Percentiles rank a stretch among this genome's conserved stretches.
Evolutionary conservation across 2,329 filamentous ascomycete genomes (phyloP).

Genomic region (Teratosphaeria pseudoeucalypti): DNA sequence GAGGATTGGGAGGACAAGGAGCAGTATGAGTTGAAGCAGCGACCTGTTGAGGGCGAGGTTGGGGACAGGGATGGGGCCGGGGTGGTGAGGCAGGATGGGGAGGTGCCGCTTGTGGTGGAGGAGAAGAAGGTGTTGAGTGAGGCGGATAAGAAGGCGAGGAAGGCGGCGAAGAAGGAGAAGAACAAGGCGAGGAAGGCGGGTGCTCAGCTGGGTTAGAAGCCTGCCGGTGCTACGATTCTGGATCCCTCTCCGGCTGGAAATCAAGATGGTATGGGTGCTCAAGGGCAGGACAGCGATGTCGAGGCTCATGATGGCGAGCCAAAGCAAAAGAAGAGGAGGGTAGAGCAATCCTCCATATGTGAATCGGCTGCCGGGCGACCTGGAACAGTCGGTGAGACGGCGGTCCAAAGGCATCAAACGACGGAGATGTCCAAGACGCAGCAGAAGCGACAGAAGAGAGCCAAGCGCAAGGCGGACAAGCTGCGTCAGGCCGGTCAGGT

Average conservation of each 20-base stretch:
- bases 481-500: not conserved
- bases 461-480: not conserved
- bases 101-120: constrained; percentile 9
- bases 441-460: not conserved
- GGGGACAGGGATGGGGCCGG: constrained; percentile 24
- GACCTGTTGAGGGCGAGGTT: constrained; percentile 31
- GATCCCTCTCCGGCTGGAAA: not conserved
- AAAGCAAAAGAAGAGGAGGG: not conserved
- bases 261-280: not conserved
- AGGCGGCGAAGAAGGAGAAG: constrained; percentile 46
- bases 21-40: constrained; percentile 31
- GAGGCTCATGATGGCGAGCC: not conserved
- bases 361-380: not conserved
- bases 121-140: constrained; percentile 12
- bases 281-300: not conserved
- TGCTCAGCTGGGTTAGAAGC: not conserved
- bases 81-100: constrained; percentile 22
- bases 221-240: not conserved
- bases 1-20: constrained; percentile 34
- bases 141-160: constrained; percentile 43
- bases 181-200: constrained; percentile 19
- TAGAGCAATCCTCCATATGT: not conserved
- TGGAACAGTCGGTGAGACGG: not conserved
- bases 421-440: not conserved
- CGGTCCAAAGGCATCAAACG: not conserved